phyloP scores from a whole-genome alignment of 2,329 filamentous ascomycete genomes.

The Polytolypa hystricis region DNA sequence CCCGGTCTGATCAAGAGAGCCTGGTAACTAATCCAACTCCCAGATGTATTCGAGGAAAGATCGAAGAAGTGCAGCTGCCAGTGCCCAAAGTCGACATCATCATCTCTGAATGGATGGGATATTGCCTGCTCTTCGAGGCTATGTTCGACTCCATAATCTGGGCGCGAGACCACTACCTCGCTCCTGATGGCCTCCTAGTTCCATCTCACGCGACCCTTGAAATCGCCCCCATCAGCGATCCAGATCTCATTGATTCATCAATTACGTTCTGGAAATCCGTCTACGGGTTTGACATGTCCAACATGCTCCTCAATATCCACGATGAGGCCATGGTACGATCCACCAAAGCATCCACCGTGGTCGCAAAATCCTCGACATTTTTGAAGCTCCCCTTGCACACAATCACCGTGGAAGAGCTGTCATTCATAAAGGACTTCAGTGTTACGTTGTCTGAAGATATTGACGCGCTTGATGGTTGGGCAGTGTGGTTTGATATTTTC shows the following conservation, averaged over 20 bases:
- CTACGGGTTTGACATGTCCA: conserved; percentile 88
- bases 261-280: conserved; percentile 82
- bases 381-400: conserved; percentile 66
- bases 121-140: conserved; percentile 82
- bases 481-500: conserved; percentile 91
- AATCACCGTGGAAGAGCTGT: conserved; percentile 58
- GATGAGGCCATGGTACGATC: conserved; percentile 71
- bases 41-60: conserved; percentile 65
- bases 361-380: conserved; percentile 51
- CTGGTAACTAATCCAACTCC: conserved; percentile 5
- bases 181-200: conserved; percentile 68
- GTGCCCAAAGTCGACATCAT: conserved; percentile 83
- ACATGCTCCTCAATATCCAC: conserved; percentile 74
- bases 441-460: conserved; percentile 51
- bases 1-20: neutral
- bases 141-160: conserved; percentile 91
- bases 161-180: conserved; percentile 77
- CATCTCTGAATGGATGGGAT: conserved; percentile 97
- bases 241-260: conserved; percentile 65
- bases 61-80: conserved; percentile 74
- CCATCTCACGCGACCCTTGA: conserved; percentile 77
- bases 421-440: conserved; percentile 60
- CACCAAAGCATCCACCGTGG: conserved; percentile 48
- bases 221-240: conserved; percentile 68
- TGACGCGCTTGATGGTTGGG: conserved; percentile 69